A percentile compares a stretch with the other conserved stretches of the same genome.
Evolutionary conservation across 2,329 filamentous ascomycete genomes (phyloP).

Genomic region (Fusarium austroafricanum): DNA sequence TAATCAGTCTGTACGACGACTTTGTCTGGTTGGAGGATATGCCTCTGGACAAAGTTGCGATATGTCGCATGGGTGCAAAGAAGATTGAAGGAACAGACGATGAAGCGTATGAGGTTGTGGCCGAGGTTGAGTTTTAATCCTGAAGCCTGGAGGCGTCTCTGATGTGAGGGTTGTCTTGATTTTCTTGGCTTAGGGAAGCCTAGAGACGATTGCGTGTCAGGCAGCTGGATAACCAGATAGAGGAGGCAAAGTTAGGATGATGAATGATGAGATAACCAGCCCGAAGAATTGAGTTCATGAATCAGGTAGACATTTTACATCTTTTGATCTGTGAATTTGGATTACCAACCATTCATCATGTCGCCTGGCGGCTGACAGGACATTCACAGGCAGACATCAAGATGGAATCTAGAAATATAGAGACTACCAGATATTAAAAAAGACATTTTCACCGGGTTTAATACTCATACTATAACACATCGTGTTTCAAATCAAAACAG

Average conservation of each 20-base stretch:
- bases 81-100: slow-evolving; percentile 66
- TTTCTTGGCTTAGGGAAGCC: background rate
- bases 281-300: background rate
- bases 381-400: background rate
- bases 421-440: too few species aligned
- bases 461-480: background rate
- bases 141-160: slow-evolving; percentile 23
- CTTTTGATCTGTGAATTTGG: background rate
- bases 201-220: background rate
- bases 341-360: background rate
- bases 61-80: slow-evolving; percentile 91
- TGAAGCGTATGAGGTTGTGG: slow-evolving; percentile 65
- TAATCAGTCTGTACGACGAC: slow-evolving; percentile 71
- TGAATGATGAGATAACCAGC: background rate
- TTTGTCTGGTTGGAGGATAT: slow-evolving; percentile 78
- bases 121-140: slow-evolving; percentile 57
- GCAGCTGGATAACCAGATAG: background rate
- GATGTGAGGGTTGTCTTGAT: background rate
- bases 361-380: background rate
- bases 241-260: background rate
- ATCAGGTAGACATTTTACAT: slow-evolving; percentile 1
- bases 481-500: background rate
- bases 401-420: background rate
- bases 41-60: slow-evolving; percentile 75
- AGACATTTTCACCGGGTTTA: background rate